These are phyloP conservation scores for Penicillium sp. DNA, from an alignment of 2,329 filamentous ascomycete species.

Conservation along the genomic window DNA sequence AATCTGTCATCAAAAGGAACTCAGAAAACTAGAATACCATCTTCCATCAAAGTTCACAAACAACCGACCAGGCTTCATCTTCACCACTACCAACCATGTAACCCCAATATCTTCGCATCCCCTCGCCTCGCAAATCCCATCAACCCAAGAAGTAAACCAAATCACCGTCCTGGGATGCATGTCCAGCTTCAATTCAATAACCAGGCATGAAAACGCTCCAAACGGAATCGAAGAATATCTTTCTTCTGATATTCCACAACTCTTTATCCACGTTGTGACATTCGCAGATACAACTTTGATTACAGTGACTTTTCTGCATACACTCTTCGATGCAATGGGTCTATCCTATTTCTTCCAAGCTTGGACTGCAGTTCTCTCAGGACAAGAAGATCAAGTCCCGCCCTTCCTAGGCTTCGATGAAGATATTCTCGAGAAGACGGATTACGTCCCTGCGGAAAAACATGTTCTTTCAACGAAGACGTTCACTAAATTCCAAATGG, in stretches of 20 bases:
- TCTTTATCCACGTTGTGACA: slow-evolving; percentile 4
- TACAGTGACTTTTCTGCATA: slow-evolving; percentile 6
- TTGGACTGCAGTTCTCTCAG: not conserved
- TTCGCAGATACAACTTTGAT: slow-evolving; percentile 9
- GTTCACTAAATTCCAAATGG: not conserved
- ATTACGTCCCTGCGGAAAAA: slow-evolving; percentile 1
- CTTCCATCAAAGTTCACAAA: not conserved
- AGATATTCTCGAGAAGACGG: not conserved
- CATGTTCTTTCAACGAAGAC: not conserved
- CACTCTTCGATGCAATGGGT: slow-evolving; percentile 6
- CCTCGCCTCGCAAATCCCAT: slow-evolving; percentile 1
- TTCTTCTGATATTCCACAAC: slow-evolving; percentile 6
- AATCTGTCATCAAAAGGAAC: not conserved
- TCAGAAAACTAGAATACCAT: slow-evolving; percentile 7
- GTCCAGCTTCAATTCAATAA: slow-evolving; percentile 7
- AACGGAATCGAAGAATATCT: not conserved
- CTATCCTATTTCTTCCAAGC: slow-evolving; percentile 1
- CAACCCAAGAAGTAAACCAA: not conserved
- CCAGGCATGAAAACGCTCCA: not conserved
- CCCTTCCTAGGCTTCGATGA: slow-evolving; percentile 6
- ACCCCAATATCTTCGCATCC: not conserved
- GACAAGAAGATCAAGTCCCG: not conserved
- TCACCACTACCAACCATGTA: slow-evolving; percentile 5
- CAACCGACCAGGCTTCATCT: slow-evolving; percentile 3
- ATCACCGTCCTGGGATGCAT: slow-evolving; percentile 2